Percentiles rank a stretch among this genome's conserved stretches.
Evolutionary conservation across 345 rosid genomes (phyloP).

Genomic region (Salix arbutifolia): DNA sequence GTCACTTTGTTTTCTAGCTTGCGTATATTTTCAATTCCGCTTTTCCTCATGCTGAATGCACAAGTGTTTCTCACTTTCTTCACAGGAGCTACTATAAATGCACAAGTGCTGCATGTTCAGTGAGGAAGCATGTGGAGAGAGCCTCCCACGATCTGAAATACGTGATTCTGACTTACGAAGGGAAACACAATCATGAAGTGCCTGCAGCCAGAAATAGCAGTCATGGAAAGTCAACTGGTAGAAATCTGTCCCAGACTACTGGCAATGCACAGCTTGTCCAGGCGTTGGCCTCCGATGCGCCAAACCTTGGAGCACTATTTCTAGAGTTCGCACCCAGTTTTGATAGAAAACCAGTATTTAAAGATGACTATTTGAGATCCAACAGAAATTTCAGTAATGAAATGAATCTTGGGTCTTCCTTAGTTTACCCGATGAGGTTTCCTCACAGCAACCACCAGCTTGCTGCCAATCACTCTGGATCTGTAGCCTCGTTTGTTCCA

Average conservation of each 20-base stretch:
- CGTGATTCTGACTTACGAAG: conserved; percentile 59
- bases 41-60: background rate
- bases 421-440: conserved; percentile 46
- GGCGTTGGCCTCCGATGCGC: conserved; percentile 15
- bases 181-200: conserved; percentile 67
- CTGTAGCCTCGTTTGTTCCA: conserved; percentile 32
- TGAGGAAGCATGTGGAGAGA: conserved; percentile 73
- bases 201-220: conserved; percentile 78
- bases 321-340: conserved; percentile 34
- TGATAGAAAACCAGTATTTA: conserved; percentile 38
- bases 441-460: conserved; percentile 27
- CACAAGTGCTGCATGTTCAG: conserved; percentile 55
- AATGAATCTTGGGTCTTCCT: conserved; percentile 37
- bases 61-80: background rate
- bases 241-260: conserved; percentile 22
- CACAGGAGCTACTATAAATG: conserved; percentile 73
- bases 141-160: conserved; percentile 55
- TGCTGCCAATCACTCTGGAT: conserved; percentile 30
- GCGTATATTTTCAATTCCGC: background rate
- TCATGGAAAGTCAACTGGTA: conserved; percentile 34
- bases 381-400: conserved; percentile 38
- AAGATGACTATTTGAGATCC: conserved; percentile 32
- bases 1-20: background rate
- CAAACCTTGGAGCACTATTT: conserved; percentile 39
- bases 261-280: conserved; percentile 27